Percentiles rank a stretch among this genome's conserved stretches.
These are phyloP conservation scores for Coemansia erecta DNA, from an alignment of 192 early-diverging fungal genomes.

Conservation along the genomic window DNA sequence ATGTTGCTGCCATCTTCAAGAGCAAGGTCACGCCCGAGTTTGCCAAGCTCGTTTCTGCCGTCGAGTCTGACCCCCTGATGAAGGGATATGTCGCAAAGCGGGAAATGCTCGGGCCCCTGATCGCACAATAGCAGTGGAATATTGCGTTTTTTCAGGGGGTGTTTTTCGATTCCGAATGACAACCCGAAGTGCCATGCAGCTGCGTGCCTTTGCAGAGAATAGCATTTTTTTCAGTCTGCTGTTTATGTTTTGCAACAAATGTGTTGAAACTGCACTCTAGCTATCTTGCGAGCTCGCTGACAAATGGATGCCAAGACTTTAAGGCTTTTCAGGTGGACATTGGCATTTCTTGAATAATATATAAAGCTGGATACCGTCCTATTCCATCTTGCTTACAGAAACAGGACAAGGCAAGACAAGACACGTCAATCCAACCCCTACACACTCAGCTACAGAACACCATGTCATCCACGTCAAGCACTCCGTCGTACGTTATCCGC, in stretches of 20 bases:
- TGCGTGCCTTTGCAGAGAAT: neutral
- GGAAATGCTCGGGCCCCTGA: conserved; percentile 3
- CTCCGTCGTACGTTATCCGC: conserved; percentile 1
- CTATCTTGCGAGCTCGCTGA: no score
- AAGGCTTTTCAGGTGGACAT: no score
- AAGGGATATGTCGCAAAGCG: conserved; percentile 1
- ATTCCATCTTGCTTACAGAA: no score
- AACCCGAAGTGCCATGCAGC: no score
- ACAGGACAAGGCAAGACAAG: no score
- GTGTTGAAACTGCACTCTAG: no score
- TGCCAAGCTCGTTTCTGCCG: conserved; percentile 5
- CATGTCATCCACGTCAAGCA: conserved; percentile 1
- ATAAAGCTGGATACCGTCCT: no score
- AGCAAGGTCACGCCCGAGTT: neutral
- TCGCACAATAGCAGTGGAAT: neutral
- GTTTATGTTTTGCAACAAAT: no score
- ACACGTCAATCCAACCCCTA: no score
- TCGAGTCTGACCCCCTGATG: conserved; percentile 4
- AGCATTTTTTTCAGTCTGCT: neutral
- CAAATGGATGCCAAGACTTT: neutral
- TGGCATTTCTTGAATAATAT: no score
- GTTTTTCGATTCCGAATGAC: neutral
- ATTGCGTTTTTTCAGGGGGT: no score
- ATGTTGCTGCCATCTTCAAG: neutral
- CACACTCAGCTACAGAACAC: neutral